Conservation (phyloP, 2,329 filamentous ascomycete species). For the Pseudogymnoascus sp. region DNA sequence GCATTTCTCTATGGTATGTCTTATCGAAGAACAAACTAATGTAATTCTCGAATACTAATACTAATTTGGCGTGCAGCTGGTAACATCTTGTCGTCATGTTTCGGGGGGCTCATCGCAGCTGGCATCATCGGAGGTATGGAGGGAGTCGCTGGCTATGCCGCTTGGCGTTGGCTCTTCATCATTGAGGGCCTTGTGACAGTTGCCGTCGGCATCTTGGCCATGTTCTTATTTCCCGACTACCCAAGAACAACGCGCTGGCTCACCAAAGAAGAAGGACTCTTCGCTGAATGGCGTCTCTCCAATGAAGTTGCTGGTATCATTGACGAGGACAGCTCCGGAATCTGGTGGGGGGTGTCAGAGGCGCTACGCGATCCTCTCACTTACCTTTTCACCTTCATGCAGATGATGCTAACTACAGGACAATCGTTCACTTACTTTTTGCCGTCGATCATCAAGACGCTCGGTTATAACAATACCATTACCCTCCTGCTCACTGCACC, state of each 20-base stretch:
- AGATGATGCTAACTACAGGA: neutral
- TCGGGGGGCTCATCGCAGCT: slow-evolving; percentile 50
- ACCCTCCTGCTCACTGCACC: slow-evolving; percentile 29
- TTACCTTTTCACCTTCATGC: neutral
- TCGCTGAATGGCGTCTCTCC: slow-evolving; percentile 41
- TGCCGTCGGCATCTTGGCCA: neutral
- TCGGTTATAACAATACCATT: slow-evolving; percentile 20
- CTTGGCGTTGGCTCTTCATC: slow-evolving; percentile 22
- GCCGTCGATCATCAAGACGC: slow-evolving; percentile 21
- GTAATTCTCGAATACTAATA: neutral
- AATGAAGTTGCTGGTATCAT: neutral
- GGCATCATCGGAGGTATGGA: slow-evolving; percentile 52
- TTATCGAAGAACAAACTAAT: neutral
- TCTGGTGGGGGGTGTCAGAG: neutral
- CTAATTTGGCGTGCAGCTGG: slow-evolving; percentile 31
- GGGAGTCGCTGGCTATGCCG: slow-evolving; percentile 43
- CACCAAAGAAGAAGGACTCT: slow-evolving; percentile 40
- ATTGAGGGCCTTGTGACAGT: slow-evolving; percentile 9
- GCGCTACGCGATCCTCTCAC: neutral
- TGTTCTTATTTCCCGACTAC: neutral
- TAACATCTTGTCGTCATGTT: slow-evolving; percentile 52
- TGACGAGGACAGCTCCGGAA: neutral
- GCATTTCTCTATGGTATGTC: slow-evolving; percentile 21
- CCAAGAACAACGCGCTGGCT: slow-evolving; percentile 37
- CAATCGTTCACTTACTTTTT: slow-evolving; percentile 24